Conservation (phyloP, 192 early-diverging fungal genomes). For the Podila verticillata region DNA sequence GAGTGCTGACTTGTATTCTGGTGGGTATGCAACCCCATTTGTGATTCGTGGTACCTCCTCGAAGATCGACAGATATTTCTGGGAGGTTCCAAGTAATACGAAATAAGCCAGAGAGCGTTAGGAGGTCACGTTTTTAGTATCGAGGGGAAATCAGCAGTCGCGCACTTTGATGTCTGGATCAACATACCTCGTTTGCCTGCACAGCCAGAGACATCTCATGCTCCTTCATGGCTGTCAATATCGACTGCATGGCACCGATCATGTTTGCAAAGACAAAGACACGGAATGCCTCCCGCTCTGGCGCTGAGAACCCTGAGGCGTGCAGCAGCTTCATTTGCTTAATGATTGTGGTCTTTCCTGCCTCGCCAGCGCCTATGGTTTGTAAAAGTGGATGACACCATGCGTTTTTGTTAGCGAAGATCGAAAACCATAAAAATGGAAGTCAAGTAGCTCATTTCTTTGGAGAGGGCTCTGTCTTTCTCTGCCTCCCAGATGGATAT, state of each 20-base stretch:
- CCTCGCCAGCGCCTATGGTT: slow-evolving; percentile 61
- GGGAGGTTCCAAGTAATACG: background rate
- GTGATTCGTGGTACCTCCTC: slow-evolving; percentile 41
- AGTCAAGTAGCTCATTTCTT: too few species aligned
- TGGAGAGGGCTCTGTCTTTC: too few species aligned
- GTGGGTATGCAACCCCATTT: slow-evolving; percentile 47
- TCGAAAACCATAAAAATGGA: too few species aligned
- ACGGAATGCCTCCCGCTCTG: slow-evolving; percentile 57
- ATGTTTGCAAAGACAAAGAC: slow-evolving; percentile 59
- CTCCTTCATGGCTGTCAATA: slow-evolving; percentile 57
- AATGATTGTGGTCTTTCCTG: slow-evolving; percentile 67
- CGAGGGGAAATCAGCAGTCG: background rate
- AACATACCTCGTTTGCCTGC: slow-evolving; percentile 20
- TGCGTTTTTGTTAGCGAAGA: background rate
- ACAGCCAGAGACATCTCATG: slow-evolving; percentile 1
- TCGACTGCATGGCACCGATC: slow-evolving; percentile 57
- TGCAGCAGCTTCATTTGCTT: slow-evolving; percentile 72
- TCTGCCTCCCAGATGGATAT: too few species aligned
- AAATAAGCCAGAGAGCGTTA: too few species aligned
- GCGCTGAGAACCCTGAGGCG: slow-evolving; percentile 55
- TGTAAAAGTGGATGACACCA: background rate
- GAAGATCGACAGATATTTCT: slow-evolving; percentile 53
- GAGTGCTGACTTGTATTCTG: slow-evolving; percentile 51
- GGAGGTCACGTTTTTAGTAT: background rate
- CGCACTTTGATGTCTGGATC: too few species aligned